Percentiles rank a stretch among this genome's conserved stretches.
These are phyloP conservation scores for Alternaria sp. DNA, from an alignment of 2,329 filamentous ascomycete species.

Conservation along the genomic window DNA sequence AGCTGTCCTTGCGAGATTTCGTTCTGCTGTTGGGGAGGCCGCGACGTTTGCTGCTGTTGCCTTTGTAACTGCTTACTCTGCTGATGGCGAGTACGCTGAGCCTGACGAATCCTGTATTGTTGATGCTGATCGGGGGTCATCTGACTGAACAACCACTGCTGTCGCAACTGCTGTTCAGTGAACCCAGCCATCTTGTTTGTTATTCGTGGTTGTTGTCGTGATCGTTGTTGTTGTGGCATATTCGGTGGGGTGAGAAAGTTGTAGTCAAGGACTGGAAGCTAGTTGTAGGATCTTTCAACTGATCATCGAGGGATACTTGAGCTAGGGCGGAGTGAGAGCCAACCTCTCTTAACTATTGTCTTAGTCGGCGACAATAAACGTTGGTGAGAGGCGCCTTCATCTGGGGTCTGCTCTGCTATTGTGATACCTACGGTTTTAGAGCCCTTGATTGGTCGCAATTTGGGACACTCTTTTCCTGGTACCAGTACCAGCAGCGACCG, in stretches of 20 bases:
- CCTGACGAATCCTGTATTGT: background rate
- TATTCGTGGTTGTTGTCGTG: background rate
- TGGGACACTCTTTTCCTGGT: background rate
- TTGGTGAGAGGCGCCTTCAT: background rate
- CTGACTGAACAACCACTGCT: background rate
- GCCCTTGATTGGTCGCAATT: background rate
- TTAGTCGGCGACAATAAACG: background rate
- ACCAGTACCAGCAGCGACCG: background rate
- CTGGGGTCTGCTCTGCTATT: background rate
- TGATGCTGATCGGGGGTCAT: background rate
- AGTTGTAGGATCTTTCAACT: background rate
- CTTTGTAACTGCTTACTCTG: background rate
- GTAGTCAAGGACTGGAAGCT: background rate
- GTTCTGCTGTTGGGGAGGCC: background rate
- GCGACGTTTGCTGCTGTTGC: background rate
- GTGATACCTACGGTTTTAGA: background rate
- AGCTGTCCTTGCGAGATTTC: background rate
- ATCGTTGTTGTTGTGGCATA: background rate
- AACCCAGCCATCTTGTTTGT: background rate
- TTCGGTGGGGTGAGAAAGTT: background rate
- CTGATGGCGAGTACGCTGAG: background rate
- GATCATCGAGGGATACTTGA: background rate
- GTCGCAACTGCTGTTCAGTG: background rate
- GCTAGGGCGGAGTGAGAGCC: background rate
- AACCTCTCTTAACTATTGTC: background rate